phyloP scores from a whole-genome alignment of 148 eudicot species.

The Persicaria maculosa region DNA sequence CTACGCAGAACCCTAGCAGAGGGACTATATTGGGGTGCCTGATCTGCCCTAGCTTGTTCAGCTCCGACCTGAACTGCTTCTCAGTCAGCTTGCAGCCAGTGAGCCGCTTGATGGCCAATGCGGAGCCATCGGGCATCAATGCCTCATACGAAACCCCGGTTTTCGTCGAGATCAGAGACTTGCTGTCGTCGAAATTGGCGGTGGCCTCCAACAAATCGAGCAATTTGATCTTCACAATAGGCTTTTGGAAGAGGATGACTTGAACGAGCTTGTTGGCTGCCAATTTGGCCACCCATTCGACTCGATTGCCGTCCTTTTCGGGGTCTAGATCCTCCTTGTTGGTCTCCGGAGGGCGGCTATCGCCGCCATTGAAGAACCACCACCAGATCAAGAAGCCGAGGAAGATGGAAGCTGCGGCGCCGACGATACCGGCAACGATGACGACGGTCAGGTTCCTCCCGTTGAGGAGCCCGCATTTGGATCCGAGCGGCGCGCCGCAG shows the following conservation, averaged over 20 bases:
- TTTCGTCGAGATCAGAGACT: constrained; percentile 36
- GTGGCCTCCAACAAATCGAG: constrained; percentile 69
- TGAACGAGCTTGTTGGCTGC: constrained; percentile 58
- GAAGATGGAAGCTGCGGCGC: constrained; percentile 47
- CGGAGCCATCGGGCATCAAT: constrained; percentile 69
- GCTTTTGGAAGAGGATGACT: constrained; percentile 68
- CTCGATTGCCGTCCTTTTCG: constrained; percentile 31
- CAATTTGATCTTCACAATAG: constrained; percentile 62
- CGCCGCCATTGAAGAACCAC: constrained; percentile 39
- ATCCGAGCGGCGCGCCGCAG: constrained; percentile 50
- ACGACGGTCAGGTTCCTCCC: constrained; percentile 46
- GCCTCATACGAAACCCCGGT: constrained; percentile 76
- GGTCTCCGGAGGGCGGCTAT: constrained; percentile 8
- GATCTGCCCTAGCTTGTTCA: constrained; percentile 58
- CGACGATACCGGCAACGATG: constrained; percentile 63
- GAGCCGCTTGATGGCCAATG: constrained; percentile 66
- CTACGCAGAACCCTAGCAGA: constrained; percentile 69
- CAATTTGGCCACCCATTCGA: constrained; percentile 60
- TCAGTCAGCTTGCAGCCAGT: constrained; percentile 50
- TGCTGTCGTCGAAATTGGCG: constrained; percentile 39
- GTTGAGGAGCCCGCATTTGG: constrained; percentile 48
- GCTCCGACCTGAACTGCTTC: constrained; percentile 62
- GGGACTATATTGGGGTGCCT: constrained; percentile 91
- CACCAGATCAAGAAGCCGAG: constrained; percentile 66
- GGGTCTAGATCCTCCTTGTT: constrained; percentile 29